These are phyloP conservation scores for Prunus kanzakura DNA, from an alignment of 306 rosid species.

Conservation along the genomic window DNA sequence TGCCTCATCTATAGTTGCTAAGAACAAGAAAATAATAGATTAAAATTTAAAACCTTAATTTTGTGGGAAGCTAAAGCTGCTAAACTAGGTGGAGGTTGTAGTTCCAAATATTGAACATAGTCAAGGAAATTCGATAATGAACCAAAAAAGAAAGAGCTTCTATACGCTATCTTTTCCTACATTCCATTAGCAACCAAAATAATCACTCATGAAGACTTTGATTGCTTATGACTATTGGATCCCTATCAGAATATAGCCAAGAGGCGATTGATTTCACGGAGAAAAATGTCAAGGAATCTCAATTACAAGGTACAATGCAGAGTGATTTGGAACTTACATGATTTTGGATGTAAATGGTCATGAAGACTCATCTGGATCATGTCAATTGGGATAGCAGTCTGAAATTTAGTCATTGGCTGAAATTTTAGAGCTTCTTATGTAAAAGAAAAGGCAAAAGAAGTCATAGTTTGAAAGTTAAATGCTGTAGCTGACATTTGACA, in stretches of 20 bases:
- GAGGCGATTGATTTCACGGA: constrained; percentile 28
- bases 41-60: background rate
- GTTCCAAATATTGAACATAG: background rate
- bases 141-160: background rate
- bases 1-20: background rate
- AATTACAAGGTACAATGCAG: constrained; percentile 29
- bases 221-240: constrained; percentile 30
- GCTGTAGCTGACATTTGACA: background rate
- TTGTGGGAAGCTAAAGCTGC: background rate
- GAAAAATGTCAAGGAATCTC: constrained; percentile 25
- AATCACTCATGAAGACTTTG: constrained; percentile 13
- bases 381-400: constrained; percentile 9
- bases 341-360: constrained; percentile 8
- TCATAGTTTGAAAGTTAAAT: background rate
- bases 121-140: background rate
- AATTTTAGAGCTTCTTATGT: background rate
- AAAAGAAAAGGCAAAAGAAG: background rate
- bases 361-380: background rate
- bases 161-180: background rate
- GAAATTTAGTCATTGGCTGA: background rate
- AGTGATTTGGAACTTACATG: constrained; percentile 10
- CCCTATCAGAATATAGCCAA: constrained; percentile 30
- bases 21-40: background rate
- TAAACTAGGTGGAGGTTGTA: background rate
- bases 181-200: constrained; percentile 14